A percentile compares a stretch with the other conserved stretches of the same genome.
These are phyloP conservation scores for Candida tallmaniae DNA, from an alignment of 805 yeast species.

Conservation along the genomic window DNA sequence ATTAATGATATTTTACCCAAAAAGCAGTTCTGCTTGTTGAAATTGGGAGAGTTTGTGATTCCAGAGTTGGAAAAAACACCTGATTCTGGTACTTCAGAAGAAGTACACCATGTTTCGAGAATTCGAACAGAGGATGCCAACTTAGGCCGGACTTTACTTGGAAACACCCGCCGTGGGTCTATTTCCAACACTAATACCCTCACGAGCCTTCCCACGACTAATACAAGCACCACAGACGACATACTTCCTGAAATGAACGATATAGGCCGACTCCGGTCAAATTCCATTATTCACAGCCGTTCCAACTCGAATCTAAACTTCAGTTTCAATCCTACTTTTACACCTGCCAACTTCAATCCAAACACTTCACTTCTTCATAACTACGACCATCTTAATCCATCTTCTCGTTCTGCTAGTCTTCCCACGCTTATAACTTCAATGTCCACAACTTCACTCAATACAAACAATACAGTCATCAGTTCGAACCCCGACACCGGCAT, in stretches of 20 bases:
- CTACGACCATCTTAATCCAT: not conserved
- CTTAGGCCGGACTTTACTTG: too few species aligned
- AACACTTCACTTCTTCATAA: not conserved
- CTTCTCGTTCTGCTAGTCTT: conserved; percentile 4
- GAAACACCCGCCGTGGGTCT: too few species aligned
- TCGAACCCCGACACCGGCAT: conserved; percentile 1
- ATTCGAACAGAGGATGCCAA: too few species aligned
- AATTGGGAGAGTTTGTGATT: conserved; percentile 46
- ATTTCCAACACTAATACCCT: not conserved
- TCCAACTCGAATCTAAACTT: conserved; percentile 1
- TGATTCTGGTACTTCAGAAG: not conserved
- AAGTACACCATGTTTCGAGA: not conserved
- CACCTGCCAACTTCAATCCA: too few species aligned
- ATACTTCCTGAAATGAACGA: conserved; percentile 2
- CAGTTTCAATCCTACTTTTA: too few species aligned
- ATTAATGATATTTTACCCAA: conserved; percentile 56
- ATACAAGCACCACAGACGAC: not conserved
- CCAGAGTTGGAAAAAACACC: conserved; percentile 13
- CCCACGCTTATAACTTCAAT: conserved; percentile 5
- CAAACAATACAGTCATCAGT: conserved; percentile 4
- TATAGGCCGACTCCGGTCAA: too few species aligned
- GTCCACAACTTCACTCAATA: conserved; percentile 5
- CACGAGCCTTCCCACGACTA: not conserved
- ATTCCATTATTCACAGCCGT: conserved; percentile 1
- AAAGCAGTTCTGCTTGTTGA: conserved; percentile 44